phyloP scores from a whole-genome alignment of 345 rosid species.

The Odontarrhena argentea region DNA sequence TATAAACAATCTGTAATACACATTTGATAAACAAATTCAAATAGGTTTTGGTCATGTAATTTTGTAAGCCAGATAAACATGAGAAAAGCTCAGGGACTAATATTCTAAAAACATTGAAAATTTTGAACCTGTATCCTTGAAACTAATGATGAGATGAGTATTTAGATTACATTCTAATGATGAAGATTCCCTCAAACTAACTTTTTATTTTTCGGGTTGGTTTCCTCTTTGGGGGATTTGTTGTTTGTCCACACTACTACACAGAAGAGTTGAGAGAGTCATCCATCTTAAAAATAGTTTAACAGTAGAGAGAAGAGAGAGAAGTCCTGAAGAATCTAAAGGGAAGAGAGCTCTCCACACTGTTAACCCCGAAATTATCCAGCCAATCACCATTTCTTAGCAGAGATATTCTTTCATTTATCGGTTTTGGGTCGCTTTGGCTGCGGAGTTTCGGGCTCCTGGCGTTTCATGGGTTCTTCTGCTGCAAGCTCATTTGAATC shows the following conservation, averaged over 20 bases:
- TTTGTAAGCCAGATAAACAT: background rate
- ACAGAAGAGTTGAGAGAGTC: slow-evolving; percentile 38
- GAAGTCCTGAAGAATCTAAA: slow-evolving; percentile 18
- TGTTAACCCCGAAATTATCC: slow-evolving; percentile 29
- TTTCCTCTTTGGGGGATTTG: slow-evolving; percentile 36
- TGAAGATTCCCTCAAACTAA: slow-evolving; percentile 39
- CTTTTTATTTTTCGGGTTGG: slow-evolving; percentile 26
- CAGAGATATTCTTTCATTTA: slow-evolving; percentile 22
- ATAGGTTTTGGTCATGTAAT: slow-evolving; percentile 29
- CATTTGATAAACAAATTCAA: background rate
- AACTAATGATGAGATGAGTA: slow-evolving; percentile 35
- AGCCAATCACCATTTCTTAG: slow-evolving; percentile 18
- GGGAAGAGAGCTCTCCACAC: slow-evolving; percentile 15
- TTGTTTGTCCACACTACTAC: slow-evolving; percentile 37
- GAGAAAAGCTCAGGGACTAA: background rate
- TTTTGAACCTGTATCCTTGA: slow-evolving; percentile 19
- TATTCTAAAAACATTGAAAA: slow-evolving; percentile 12
- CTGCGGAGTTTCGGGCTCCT: slow-evolving; percentile 38
- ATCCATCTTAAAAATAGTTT: slow-evolving; percentile 33
- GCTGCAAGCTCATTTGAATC: slow-evolving; percentile 24
- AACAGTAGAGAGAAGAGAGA: slow-evolving; percentile 22
- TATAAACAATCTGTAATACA: slow-evolving; percentile 32
- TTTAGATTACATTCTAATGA: slow-evolving; percentile 37
- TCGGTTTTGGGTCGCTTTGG: slow-evolving; percentile 40
- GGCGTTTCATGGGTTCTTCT: slow-evolving; percentile 33